These are phyloP conservation scores for Psidium guajava DNA, from an alignment of 345 rosid species.

Conservation along the genomic window DNA sequence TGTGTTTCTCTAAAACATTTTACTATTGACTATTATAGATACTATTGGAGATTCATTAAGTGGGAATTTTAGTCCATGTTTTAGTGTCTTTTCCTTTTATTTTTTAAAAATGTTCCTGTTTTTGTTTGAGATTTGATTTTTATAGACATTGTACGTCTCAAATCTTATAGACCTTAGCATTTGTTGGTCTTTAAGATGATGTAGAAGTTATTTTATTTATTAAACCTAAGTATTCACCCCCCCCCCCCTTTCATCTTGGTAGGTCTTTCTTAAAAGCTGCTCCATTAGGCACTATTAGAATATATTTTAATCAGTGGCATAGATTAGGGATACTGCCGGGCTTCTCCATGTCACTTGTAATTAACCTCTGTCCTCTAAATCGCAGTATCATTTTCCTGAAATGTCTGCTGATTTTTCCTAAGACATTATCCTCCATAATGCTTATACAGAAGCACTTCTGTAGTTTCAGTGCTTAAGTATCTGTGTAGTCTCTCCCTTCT, in stretches of 20 bases:
- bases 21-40: neutral
- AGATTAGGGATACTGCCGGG: neutral
- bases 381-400: neutral
- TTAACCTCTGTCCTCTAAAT: neutral
- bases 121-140: neutral
- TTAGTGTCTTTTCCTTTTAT: neutral
- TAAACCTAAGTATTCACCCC: neutral
- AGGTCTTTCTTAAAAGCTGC: neutral
- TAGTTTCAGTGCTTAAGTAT: neutral
- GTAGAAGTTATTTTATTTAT: neutral
- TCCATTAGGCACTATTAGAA: neutral
- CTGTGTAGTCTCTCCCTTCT: neutral
- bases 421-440: neutral
- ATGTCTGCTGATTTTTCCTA: neutral
- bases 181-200: neutral
- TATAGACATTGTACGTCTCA: neutral
- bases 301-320: neutral
- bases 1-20: neutral
- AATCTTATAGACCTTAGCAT: neutral
- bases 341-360: neutral
- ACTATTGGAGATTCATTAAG: neutral
- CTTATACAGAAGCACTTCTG: neutral
- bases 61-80: neutral
- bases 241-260: neutral
- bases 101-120: neutral